phyloP scores from a whole-genome alignment of 2,329 filamentous ascomycete genomes.

The Allantophomopsis lycopodina region DNA sequence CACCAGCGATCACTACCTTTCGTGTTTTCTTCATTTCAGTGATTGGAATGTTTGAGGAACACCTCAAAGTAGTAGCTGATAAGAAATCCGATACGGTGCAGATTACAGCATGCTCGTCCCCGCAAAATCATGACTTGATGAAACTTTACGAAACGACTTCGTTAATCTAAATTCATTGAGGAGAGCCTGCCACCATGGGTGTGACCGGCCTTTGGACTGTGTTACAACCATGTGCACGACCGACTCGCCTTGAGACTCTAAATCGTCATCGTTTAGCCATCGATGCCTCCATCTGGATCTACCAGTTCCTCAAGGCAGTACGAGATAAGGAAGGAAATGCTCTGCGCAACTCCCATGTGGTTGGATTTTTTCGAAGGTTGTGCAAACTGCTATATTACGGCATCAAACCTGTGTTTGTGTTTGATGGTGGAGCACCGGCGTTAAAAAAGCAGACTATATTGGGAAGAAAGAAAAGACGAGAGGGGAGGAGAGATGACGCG shows the following conservation, averaged over 20 bases:
- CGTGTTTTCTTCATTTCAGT: too few relatives aligned
- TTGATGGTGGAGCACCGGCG: conserved; percentile 85
- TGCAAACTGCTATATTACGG: conserved; percentile 96
- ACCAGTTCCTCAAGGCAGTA: conserved; percentile 97
- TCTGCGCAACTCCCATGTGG: conserved; percentile 85
- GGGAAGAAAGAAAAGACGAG: conserved; percentile 62
- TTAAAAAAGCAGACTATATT: conserved; percentile 87
- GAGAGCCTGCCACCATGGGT: conserved; percentile 50
- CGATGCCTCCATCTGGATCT: conserved; percentile 99
- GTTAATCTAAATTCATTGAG: too few relatives aligned
- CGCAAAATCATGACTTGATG: too few relatives aligned
- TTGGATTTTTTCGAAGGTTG: conserved; percentile 95
- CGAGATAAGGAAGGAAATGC: conserved; percentile 98
- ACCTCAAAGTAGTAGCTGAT: too few relatives aligned
- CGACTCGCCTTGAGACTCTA: conserved; percentile 89
- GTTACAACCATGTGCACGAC: conserved; percentile 84
- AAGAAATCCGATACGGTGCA: too few relatives aligned
- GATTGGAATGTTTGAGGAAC: too few relatives aligned
- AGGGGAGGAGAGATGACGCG: conserved; percentile 88
- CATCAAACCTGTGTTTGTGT: conserved; percentile 93
- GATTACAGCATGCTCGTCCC: too few relatives aligned
- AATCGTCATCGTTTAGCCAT: conserved; percentile 94
- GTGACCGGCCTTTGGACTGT: conserved; percentile 97
- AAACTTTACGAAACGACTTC: too few relatives aligned
- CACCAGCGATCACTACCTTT: too few relatives aligned